Evolutionary conservation across 371 early-diverging fungal species (phyloP), one percentile per base, ranked within the genome.

Genomic region (Rhizopus microsporus): DNA sequence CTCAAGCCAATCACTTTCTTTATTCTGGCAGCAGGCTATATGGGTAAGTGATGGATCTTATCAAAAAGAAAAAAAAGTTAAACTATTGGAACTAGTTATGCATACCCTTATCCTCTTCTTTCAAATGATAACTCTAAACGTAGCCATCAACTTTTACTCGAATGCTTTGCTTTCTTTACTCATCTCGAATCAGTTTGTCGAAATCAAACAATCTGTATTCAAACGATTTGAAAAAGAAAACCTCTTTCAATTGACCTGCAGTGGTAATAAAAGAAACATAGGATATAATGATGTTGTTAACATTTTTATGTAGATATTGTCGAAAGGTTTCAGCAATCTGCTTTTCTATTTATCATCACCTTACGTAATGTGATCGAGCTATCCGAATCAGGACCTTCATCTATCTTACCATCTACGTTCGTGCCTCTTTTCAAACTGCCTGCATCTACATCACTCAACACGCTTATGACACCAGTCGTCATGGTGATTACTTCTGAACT

Each of bases 141-240:
- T 97, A 4, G 92, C 98, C 4, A 89, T 97, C 67, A 98, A 99
- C 69, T 91, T 93, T 13, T 93, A 94, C 68, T 91, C 92, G 53
- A 96, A 96, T 67, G 92, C 94, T 3, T 74, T 99, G 33, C 70
- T 98, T 31, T 91, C 97, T 5, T 67, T 99, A 40, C 81, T 99
- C 34, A 85, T 99, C 44, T 92, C 93, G 17, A 98, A 97, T 60
- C 99, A 97, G 74, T 99, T 99, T 83, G 94, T 95, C 12, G 99
- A 99, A 68, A 95, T 99, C 70, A 99, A 99, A 65, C 87, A 93
- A 61, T 87, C 87, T 49, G 98, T 99, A 1, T 97, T 97, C 62
- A 99, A 99, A 63, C 86, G 85, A 56, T 97, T 94, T 80, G 98
- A 98, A 72, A 85, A 87, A 62, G 97, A 96, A 62, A 96, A 95